Evolutionary conservation across 176 grass and related monocot genomes (phyloP), one percentile per base, ranked within the genome.

Genomic region (Oryza rufipogon): DNA sequence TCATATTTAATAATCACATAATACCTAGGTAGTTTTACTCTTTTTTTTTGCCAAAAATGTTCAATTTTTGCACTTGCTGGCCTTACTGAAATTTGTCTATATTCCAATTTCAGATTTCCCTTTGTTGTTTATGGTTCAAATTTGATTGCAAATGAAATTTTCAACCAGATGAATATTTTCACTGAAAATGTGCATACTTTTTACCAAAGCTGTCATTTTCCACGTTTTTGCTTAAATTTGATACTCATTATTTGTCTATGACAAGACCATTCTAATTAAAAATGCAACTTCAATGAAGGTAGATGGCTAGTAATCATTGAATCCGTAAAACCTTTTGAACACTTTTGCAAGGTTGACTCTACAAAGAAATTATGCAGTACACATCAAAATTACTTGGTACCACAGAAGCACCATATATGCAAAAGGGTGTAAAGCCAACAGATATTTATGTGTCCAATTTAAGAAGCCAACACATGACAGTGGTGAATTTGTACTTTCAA

Each of bases 221-320:
- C 0, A 28, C 74, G 16, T 13, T 72, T 66, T 74, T 1, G 39
- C 20, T 52, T 52, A 7, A 74, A 16, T 36, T 49, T 22, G 14
- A 14, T 73, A 54, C 32, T 9, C 0, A 2, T 26, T 20, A 1
- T 19, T 61, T n/a, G 6, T 25, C 30, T 28, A 60, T 44, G 16
- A 6, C 17, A 36, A 42, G 11, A 1, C 0, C 7, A 15, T 16
- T 48, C 3, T 48, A 65, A 47, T 34, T 49, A 6, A 23, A 75
- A 81, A 25, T 25, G 9, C 3, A 70, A 70, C 47, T 69, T 80
- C 61, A 14, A 7, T n/a, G 20, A 36, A 54, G 22, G 36, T 39
- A 76, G 13, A 39, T 70, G 23, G 71, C 15, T 22, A 44, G 22
- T 56, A 68, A 75, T 84, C 46, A 76, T 84, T 76, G 6, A 38